Conservation (phyloP, 768 basidiomycete species). For the Suillus clintonianus region DNA sequence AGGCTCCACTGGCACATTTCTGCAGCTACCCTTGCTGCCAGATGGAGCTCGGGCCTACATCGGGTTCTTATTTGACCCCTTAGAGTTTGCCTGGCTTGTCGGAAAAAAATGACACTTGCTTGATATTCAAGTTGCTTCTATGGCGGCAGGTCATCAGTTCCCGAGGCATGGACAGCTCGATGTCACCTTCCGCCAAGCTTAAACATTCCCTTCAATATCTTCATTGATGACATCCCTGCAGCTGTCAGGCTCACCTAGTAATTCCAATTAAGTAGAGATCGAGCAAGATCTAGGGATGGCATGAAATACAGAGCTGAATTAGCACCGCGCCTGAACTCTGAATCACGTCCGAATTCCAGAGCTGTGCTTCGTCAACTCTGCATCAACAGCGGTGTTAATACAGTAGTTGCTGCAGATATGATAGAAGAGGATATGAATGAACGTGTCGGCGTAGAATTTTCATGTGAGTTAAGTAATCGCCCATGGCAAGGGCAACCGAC, state of each 20-base stretch:
- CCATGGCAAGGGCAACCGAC: neutral
- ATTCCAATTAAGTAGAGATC: neutral
- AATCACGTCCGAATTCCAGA: neutral
- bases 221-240: neutral
- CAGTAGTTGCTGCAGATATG: neutral
- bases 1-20: neutral
- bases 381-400: neutral
- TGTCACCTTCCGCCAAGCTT: neutral
- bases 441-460: neutral
- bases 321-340: neutral
- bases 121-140: too few species aligned
- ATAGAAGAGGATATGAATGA: neutral
- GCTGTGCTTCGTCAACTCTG: neutral
- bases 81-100: neutral
- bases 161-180: neutral
- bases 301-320: neutral
- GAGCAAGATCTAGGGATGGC: neutral
- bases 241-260: neutral
- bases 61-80: neutral
- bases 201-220: neutral
- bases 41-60: too few species aligned
- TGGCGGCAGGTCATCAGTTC: neutral
- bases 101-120: neutral
- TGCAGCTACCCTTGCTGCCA: neutral
- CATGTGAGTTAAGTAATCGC: neutral